These are phyloP conservation scores for Ustilago lituana DNA, from an alignment of 1,284 basidiomycete genomes.

Conservation along the genomic window DNA sequence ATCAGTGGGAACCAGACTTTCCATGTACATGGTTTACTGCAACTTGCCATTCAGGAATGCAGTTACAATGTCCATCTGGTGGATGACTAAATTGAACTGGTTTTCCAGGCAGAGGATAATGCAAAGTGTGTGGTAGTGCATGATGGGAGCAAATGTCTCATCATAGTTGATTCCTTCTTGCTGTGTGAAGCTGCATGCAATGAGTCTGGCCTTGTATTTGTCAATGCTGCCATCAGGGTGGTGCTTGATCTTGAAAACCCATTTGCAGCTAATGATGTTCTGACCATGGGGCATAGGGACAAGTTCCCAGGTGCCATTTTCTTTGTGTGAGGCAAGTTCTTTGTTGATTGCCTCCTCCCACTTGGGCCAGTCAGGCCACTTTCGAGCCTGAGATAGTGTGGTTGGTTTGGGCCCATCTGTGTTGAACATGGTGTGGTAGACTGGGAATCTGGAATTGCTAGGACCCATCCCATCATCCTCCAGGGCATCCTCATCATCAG, in stretches of 20 bases:
- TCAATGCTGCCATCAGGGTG: conserved; percentile 64
- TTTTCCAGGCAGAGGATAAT: too few relatives aligned
- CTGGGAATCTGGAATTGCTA: too few relatives aligned
- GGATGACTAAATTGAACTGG: too few relatives aligned
- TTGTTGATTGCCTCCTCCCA: conserved; percentile 66
- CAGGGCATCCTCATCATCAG: too few relatives aligned
- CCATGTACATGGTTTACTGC: conserved; percentile 58
- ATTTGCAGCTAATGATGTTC: conserved; percentile 66
- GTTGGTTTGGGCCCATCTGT: too few relatives aligned
- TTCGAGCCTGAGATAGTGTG: too few relatives aligned
- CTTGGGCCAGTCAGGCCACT: too few relatives aligned
- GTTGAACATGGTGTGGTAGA: too few relatives aligned
- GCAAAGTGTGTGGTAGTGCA: too few relatives aligned
- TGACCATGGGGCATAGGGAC: conserved; percentile 46
- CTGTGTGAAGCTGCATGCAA: conserved; percentile 60
- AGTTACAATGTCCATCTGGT: conserved; percentile 70
- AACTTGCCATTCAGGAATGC: conserved; percentile 68
- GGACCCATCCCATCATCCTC: too few relatives aligned
- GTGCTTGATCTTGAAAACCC: conserved; percentile 68
- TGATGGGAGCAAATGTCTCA: too few relatives aligned
- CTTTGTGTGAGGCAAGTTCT: conserved; percentile 62
- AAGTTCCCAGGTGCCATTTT: conserved; percentile 61
- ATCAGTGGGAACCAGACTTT: conserved; percentile 44
- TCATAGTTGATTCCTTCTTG: too few relatives aligned
- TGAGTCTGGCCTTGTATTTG: conserved; percentile 68